Conservation (phyloP, 352 stramenopile species). For the Globisporangium cylindrosporum region DNA sequence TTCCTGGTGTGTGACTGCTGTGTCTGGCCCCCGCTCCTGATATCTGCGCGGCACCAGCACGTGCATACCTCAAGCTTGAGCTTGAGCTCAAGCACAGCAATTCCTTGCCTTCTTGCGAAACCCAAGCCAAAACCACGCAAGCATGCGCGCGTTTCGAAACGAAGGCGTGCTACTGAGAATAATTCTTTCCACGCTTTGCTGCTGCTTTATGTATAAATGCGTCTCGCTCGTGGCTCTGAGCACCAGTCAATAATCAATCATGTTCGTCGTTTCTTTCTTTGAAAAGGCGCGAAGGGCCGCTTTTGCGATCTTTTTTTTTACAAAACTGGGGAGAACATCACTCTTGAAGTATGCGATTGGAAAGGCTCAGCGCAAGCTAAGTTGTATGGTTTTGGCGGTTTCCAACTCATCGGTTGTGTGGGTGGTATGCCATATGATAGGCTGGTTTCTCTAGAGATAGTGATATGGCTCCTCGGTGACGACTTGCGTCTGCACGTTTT, state of each 20-base stretch:
- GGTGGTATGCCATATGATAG: not conserved
- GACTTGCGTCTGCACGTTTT: not conserved
- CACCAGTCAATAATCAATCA: too few relatives aligned
- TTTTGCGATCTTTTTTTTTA: slow-evolving; percentile 1
- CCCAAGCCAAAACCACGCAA: not conserved
- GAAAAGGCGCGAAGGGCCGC: not conserved
- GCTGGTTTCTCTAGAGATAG: not conserved
- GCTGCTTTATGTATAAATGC: not conserved
- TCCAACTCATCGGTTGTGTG: not conserved
- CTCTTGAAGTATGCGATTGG: not conserved
- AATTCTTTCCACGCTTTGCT: not conserved
- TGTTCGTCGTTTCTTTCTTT: not conserved
- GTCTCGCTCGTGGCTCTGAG: not conserved
- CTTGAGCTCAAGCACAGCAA: not conserved
- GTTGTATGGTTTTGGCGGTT: not conserved
- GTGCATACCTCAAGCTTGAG: too few relatives aligned
- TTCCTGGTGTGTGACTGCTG: not conserved
- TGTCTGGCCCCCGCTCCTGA: too few relatives aligned
- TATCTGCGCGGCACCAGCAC: too few relatives aligned
- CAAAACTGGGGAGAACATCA: not conserved
- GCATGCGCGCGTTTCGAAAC: slow-evolving; percentile 1
- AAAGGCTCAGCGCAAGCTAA: not conserved
- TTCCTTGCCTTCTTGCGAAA: too few relatives aligned
- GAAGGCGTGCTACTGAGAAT: not conserved
- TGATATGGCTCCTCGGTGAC: too few relatives aligned